Conservation (phyloP, 2,329 filamentous ascomycete species). For the Colletotrichum lindemuthianum region DNA sequence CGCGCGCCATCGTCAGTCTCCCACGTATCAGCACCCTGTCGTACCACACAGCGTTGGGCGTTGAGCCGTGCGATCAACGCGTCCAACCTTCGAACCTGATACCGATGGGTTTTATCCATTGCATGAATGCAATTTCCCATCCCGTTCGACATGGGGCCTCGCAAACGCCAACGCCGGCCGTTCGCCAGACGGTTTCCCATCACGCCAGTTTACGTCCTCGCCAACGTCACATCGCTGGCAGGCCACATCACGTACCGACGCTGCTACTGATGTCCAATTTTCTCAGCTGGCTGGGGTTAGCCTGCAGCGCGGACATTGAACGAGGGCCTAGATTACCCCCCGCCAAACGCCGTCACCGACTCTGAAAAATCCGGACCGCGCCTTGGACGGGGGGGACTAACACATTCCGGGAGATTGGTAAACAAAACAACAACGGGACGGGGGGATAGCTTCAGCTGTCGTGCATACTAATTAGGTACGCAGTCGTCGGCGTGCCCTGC, state of each 20-base stretch:
- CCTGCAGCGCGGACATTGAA: slow-evolving; percentile 9
- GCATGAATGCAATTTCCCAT: slow-evolving; percentile 3
- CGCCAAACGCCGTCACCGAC: slow-evolving; percentile 14
- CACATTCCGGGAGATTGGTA: slow-evolving; percentile 27
- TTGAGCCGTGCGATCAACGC: background rate
- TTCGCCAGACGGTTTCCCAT: slow-evolving; percentile 2
- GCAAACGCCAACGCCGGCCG: slow-evolving; percentile 3
- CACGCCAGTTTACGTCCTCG: slow-evolving; percentile 1
- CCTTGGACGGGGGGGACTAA: slow-evolving; percentile 16
- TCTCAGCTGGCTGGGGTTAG: slow-evolving; percentile 15
- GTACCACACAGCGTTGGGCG: background rate
- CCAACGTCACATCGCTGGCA: slow-evolving; percentile 13
- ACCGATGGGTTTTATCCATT: background rate
- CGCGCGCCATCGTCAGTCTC: slow-evolving; percentile 6
- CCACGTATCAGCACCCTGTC: background rate
- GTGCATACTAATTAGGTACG: too few relatives aligned
- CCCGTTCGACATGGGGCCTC: slow-evolving; percentile 5
- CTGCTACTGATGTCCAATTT: slow-evolving; percentile 7
- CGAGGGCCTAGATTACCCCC: slow-evolving; percentile 9
- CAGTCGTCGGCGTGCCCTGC: too few relatives aligned
- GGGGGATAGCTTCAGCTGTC: too few relatives aligned
- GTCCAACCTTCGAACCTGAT: background rate
- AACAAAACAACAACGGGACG: slow-evolving; percentile 16
- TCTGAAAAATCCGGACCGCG: slow-evolving; percentile 11
- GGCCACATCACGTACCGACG: background rate